Evolutionary conservation across 345 rosid genomes (phyloP).

Genomic region (Linum tenue): DNA sequence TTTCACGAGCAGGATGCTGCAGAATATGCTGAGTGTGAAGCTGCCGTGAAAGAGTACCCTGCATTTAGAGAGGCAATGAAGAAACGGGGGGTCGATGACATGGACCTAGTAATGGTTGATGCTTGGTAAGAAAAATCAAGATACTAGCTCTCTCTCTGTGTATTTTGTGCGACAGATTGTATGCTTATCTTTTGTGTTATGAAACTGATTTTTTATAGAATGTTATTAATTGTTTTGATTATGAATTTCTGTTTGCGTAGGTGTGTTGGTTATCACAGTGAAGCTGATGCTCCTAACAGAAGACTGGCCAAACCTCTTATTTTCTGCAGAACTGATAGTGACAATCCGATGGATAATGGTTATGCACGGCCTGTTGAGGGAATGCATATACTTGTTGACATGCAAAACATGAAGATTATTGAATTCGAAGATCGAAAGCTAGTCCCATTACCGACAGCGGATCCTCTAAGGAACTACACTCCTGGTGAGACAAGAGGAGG

Average conservation of each 20-base stretch:
- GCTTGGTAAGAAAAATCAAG: slow-evolving; percentile 48
- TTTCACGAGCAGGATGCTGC: slow-evolving; percentile 50
- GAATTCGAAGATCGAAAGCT: slow-evolving; percentile 84
- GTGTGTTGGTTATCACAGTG: slow-evolving; percentile 79
- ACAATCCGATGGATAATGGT: slow-evolving; percentile 93
- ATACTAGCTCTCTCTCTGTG: not conserved
- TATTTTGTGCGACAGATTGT: not conserved
- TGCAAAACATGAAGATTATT: slow-evolving; percentile 84
- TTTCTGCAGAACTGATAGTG: slow-evolving; percentile 89
- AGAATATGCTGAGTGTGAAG: slow-evolving; percentile 93
- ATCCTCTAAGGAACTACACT: slow-evolving; percentile 82
- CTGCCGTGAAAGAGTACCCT: slow-evolving; percentile 67
- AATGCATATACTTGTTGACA: slow-evolving; percentile 68
- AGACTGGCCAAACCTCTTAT: slow-evolving; percentile 88
- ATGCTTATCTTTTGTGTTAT: slow-evolving; percentile 2
- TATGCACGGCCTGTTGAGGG: slow-evolving; percentile 96
- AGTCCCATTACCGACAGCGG: slow-evolving; percentile 84
- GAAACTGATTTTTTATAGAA: not conserved
- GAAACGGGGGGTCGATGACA: slow-evolving; percentile 84
- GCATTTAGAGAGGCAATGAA: slow-evolving; percentile 80
- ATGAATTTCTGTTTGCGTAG: slow-evolving; percentile 24
- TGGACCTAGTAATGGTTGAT: slow-evolving; percentile 93
- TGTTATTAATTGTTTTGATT: slow-evolving; percentile 8
- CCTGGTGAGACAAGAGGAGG: slow-evolving; percentile 85
- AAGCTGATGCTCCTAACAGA: slow-evolving; percentile 72